Percentiles rank a stretch among this genome's conserved stretches.
Conservation (phyloP, 164 flowering plant species). For the Paratinospora sagittata region DNA sequence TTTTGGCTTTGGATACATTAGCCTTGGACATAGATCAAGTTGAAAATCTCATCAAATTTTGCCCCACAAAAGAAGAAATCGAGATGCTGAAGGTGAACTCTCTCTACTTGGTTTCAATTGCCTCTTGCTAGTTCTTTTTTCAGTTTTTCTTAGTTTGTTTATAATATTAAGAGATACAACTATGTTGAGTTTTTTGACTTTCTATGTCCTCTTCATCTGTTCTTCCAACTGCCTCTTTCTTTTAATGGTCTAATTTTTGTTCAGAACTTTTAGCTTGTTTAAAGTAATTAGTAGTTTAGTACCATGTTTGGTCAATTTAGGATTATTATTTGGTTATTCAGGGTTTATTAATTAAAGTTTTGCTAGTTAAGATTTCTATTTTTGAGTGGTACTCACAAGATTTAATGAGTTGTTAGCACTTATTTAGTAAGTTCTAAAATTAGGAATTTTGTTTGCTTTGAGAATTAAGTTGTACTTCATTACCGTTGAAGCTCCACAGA, state of each 20-base stretch:
- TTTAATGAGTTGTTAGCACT: too few species aligned
- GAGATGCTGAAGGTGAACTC: slow-evolving; percentile 65
- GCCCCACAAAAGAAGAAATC: slow-evolving; percentile 97
- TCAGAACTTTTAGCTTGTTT: neutral
- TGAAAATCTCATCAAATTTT: slow-evolving; percentile 94
- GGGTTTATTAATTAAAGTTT: too few species aligned
- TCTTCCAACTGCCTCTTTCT: neutral
- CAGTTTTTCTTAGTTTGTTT: neutral
- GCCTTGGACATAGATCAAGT: slow-evolving; percentile 96
- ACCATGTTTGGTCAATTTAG: too few species aligned
- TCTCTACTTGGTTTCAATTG: neutral
- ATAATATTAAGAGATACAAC: too few species aligned
- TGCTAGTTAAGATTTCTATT: too few species aligned
- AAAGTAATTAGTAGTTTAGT: neutral
- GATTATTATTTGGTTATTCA: too few species aligned
- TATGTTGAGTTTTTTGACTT: neutral
- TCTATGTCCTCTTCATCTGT: neutral
- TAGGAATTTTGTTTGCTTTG: too few species aligned
- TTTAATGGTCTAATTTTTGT: neutral
- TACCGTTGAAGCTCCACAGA: too few species aligned
- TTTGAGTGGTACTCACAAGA: too few species aligned
- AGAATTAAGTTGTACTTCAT: too few species aligned
- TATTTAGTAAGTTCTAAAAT: too few species aligned
- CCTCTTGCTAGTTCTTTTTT: neutral
- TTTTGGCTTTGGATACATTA: slow-evolving; percentile 83